Percentiles rank a stretch among this genome's conserved stretches.
Evolutionary conservation across 78 protist species (phyloP).

Genomic region (Emiliania huxleyi): DNA sequence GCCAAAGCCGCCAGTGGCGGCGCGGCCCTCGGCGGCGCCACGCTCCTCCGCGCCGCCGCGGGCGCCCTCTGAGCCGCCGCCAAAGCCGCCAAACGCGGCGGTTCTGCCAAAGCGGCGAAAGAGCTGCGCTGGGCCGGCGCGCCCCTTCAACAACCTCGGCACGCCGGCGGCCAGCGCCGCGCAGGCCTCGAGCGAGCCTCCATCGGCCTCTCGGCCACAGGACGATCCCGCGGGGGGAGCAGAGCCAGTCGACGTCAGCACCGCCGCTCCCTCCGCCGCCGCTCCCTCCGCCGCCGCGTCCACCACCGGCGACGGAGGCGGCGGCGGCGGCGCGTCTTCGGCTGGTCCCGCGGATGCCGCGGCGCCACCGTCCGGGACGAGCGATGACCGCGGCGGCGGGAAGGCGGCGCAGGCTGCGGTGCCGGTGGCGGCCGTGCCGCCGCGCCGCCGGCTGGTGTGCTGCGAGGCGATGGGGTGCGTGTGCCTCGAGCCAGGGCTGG

Average conservation of each 20-base stretch:
- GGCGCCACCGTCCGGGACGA: neutral
- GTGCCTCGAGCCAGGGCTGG: conserved; percentile 6
- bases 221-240: no score
- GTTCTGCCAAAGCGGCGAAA: no score
- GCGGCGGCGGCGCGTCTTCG: neutral
- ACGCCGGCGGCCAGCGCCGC: no score
- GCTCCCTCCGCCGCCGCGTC: neutral
- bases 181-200: no score
- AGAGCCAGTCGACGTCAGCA: no score
- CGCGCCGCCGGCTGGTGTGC: neutral
- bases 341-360: neutral
- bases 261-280: no score
- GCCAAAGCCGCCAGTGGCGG: neutral
- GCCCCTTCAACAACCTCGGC: no score
- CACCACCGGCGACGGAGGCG: neutral
- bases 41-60: neutral
- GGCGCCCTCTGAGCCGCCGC: neutral
- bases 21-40: neutral
- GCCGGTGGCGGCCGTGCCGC: neutral
- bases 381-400: neutral
- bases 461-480: neutral
- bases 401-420: no score
- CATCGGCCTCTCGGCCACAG: no score
- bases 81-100: neutral
- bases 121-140: no score